Percentiles rank a stretch among this genome's conserved stretches.
These are phyloP conservation scores for Fibroporia radiculosa DNA, from an alignment of 768 basidiomycete genomes.

Conservation along the genomic window DNA sequence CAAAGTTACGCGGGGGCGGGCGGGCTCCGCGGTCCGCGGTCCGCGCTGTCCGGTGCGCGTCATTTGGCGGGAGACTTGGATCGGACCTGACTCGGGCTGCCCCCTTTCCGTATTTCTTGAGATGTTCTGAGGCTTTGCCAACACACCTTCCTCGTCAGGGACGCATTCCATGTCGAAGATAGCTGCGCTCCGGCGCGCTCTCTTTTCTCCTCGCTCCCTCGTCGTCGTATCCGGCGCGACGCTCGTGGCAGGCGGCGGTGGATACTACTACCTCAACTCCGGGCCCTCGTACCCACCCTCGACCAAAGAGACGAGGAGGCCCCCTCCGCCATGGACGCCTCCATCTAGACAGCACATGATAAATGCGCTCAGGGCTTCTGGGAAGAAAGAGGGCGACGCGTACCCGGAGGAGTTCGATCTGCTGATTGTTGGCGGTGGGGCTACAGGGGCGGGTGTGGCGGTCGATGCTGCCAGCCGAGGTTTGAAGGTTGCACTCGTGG, in stretches of 20 bases:
- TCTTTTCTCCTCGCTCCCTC: slow-evolving; percentile 52
- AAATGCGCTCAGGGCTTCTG: slow-evolving; percentile 42
- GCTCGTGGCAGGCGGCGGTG: slow-evolving; percentile 43
- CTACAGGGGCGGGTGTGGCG: slow-evolving; percentile 94
- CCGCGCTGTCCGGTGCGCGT: too few species aligned
- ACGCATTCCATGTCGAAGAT: slow-evolving; percentile 3
- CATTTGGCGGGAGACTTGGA: too few species aligned
- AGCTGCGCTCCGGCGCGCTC: slow-evolving; percentile 16
- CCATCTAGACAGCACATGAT: slow-evolving; percentile 65
- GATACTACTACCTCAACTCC: slow-evolving; percentile 69
- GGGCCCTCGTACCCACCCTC: slow-evolving; percentile 61
- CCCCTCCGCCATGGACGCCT: slow-evolving; percentile 75
- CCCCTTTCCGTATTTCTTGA: too few species aligned
- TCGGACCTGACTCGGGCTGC: too few species aligned
- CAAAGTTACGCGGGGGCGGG: too few species aligned
- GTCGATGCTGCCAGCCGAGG: slow-evolving; percentile 91
- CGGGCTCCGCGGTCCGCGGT: too few species aligned
- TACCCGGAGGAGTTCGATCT: slow-evolving; percentile 57
- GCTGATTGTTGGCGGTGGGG: slow-evolving; percentile 87
- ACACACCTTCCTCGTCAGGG: neutral
- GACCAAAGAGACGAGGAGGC: slow-evolving; percentile 58
- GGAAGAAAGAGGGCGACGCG: slow-evolving; percentile 25
- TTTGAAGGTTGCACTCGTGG: slow-evolving; percentile 87
- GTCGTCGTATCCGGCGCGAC: slow-evolving; percentile 47
- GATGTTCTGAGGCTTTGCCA: too few species aligned